Evolutionary conservation across 2,329 filamentous ascomycete species (phyloP).

Genomic region (Colletotrichum musae): DNA sequence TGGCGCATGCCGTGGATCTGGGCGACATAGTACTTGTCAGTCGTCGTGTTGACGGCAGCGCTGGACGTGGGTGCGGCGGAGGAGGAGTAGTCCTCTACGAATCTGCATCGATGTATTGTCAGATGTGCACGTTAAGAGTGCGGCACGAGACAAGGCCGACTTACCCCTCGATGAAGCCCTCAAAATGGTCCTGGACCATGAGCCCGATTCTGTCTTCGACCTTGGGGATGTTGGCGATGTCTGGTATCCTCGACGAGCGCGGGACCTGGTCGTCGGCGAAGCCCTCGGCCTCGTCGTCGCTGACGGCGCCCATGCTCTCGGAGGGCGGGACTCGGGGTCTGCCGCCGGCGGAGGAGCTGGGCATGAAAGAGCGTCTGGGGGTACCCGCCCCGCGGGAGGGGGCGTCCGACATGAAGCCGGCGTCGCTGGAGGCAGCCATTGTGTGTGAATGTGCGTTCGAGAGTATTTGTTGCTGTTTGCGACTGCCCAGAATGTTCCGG

Average conservation of each 20-base stretch:
- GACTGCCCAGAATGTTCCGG: neutral
- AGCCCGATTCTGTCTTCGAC: conserved; percentile 85
- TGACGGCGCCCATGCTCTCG: conserved; percentile 72
- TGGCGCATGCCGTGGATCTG: conserved; percentile 84
- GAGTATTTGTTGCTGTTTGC: neutral
- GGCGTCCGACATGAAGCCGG: conserved; percentile 72
- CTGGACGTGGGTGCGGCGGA: conserved; percentile 77
- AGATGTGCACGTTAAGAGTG: conserved; percentile 4
- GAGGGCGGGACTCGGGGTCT: conserved; percentile 73
- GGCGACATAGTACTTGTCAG: conserved; percentile 87
- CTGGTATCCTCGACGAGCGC: conserved; percentile 61
- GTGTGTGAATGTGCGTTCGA: conserved; percentile 4
- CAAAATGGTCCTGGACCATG: conserved; percentile 82
- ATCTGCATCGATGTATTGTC: conserved; percentile 57
- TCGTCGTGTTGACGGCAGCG: conserved; percentile 68
- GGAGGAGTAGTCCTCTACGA: conserved; percentile 77
- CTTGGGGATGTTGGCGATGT: conserved; percentile 71
- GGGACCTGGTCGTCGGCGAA: conserved; percentile 77
- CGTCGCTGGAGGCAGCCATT: conserved; percentile 70
- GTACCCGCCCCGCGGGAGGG: conserved; percentile 59
- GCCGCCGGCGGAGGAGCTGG: conserved; percentile 66
- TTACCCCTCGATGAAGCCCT: conserved; percentile 84
- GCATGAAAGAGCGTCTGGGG: conserved; percentile 58
- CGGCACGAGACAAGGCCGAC: conserved; percentile 43
- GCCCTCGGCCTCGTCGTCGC: conserved; percentile 73